Base-by-base conservation (phyloP, 2,329 filamentous ascomycete genomes). In the Aspergillus ochraceus region DNA sequence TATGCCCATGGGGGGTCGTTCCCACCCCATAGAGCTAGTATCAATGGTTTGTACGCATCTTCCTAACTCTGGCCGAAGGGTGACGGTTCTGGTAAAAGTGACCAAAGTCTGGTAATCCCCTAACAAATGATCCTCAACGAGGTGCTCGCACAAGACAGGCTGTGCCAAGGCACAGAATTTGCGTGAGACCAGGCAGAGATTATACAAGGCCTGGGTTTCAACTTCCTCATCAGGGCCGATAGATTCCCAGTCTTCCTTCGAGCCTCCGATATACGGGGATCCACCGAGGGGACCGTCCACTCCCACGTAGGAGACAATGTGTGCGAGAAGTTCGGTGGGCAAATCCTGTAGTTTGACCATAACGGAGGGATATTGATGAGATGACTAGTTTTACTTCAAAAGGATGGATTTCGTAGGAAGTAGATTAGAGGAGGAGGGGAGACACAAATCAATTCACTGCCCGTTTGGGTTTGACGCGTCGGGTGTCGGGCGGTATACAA, bases 171-270 rank as follows among this genome's bases (percentile, higher is more conserved):
- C 61, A 17, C 68, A 60, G 22, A 68, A 64, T 24, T 49, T 47
- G 12, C 49, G 63, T 6, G 63, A 69, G 19, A 70, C 68, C 22
- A 69, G 55, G 20, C 68, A 71, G 10, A 62, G 11, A 32, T 62
- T 62, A 49, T 39, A 47, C 29, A 71, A 32, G 14, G 26, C 52
- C 22, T n/a, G 6, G 6, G 10, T 17, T 24, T 11, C 32, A 42
- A 17, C 10, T n/a, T 39, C 29, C 4, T 19, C 55, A 9, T 45
- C 29, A 19, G 49, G 39, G 3, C 51, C 47, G 6, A 39, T 39
- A 39, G 36, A 39, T 17, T 17, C 14, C 36, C 14, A 14, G 36
- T 39, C 36, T 5, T 39, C 36, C 36, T n/a, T 39, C 5, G 14
- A 39, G 14, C 14, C 12, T 6, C 36, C 36, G 36, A 14, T 39